These are phyloP conservation scores for Lachancea kluyveri DNA, from an alignment of 805 yeast genomes.

Conservation along the genomic window DNA sequence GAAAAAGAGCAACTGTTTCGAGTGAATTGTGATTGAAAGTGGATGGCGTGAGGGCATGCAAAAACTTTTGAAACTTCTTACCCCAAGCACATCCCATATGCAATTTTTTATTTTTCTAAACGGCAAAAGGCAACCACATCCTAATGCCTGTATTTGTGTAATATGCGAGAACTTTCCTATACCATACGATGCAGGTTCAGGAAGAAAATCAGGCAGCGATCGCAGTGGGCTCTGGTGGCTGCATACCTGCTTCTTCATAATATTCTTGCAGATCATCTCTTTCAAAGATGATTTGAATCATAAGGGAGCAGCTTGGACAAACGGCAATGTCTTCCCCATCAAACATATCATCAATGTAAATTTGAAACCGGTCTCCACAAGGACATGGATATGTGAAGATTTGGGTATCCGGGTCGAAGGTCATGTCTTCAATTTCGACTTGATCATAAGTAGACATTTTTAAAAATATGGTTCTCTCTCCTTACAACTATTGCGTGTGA, in stretches of 20 bases:
- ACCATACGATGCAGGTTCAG: too few species aligned
- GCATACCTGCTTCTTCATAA: conserved; percentile 32
- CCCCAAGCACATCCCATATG: too few species aligned
- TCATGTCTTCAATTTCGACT: conserved; percentile 95
- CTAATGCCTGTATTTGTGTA: too few species aligned
- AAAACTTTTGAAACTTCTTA: too few species aligned
- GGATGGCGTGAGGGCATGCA: too few species aligned
- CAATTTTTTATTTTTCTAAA: too few species aligned
- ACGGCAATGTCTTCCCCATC: conserved; percentile 95
- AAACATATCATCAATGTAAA: conserved; percentile 71
- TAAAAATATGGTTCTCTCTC: too few species aligned
- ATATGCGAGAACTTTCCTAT: too few species aligned
- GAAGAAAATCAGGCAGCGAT: conserved; percentile 13
- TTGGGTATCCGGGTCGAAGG: conserved; percentile 76
- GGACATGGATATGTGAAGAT: conserved; percentile 95
- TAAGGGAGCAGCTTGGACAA: conserved; percentile 92
- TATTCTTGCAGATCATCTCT: conserved; percentile 41
- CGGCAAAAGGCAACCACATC: too few species aligned
- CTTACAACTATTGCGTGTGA: too few species aligned
- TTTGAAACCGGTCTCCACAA: conserved; percentile 93
- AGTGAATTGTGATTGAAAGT: too few species aligned
- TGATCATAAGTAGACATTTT: conserved; percentile 77
- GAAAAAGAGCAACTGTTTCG: too few species aligned
- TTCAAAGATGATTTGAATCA: conserved; percentile 89
- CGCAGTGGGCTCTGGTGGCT: conserved; percentile 27